These are phyloP conservation scores for Kwoniella heveanensis DNA, from an alignment of 768 basidiomycete species.

Conservation along the genomic window DNA sequence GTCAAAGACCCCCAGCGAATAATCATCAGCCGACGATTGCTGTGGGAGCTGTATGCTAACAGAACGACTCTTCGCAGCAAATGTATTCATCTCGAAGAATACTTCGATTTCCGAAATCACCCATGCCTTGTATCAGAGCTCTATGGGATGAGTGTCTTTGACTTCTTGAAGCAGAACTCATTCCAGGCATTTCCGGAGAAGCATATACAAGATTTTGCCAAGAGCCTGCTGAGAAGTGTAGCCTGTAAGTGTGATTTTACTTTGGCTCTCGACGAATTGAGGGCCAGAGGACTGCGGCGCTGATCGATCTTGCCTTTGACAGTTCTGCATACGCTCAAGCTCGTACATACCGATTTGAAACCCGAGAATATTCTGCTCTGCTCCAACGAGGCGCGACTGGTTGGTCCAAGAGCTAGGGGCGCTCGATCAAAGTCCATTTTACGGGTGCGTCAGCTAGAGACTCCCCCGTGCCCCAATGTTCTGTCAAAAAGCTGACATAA, in stretches of 20 bases:
- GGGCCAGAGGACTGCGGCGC: not conserved
- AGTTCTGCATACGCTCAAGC: slow-evolving; percentile 88
- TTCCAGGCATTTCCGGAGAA: slow-evolving; percentile 94
- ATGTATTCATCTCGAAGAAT: slow-evolving; percentile 92
- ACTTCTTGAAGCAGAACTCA: slow-evolving; percentile 96
- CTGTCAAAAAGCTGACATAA: no score
- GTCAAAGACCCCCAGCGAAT: no score
- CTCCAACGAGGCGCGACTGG: slow-evolving; percentile 66
- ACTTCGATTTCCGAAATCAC: slow-evolving; percentile 97
- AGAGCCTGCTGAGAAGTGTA: slow-evolving; percentile 86
- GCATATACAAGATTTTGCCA: slow-evolving; percentile 95
- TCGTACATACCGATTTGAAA: slow-evolving; percentile 98
- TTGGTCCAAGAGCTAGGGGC: slow-evolving; percentile 55
- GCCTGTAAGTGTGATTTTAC: slow-evolving; percentile 70
- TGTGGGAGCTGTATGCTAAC: no score
- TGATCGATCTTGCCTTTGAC: not conserved
- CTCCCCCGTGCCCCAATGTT: no score
- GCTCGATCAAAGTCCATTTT: slow-evolving; percentile 76
- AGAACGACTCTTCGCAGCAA: slow-evolving; percentile 63
- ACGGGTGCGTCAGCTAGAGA: slow-evolving; percentile 34
- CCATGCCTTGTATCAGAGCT: slow-evolving; percentile 96
- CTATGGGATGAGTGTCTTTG: slow-evolving; percentile 95
- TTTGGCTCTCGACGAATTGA: not conserved
- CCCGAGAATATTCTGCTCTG: slow-evolving; percentile 98
- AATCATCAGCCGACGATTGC: no score